These are phyloP conservation scores for Phytophthora uliginosa DNA, from an alignment of 352 stramenopile genomes.

Conservation along the genomic window DNA sequence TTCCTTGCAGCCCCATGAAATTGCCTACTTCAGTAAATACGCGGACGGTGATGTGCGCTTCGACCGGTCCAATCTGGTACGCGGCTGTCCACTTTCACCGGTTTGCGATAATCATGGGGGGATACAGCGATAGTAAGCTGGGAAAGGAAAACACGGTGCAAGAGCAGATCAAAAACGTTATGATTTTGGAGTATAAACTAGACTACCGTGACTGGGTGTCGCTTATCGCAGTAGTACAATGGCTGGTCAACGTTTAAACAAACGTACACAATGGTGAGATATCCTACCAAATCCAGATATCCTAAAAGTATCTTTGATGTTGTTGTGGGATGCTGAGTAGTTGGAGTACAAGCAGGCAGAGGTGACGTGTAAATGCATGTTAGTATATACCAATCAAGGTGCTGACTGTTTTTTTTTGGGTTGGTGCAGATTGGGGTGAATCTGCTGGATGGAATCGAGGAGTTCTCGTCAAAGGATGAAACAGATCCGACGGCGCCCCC, in stretches of 20 bases:
- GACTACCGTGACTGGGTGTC: no score
- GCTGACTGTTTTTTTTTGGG: not conserved
- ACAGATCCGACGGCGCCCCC: conserved; percentile 48
- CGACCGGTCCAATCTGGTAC: conserved; percentile 74
- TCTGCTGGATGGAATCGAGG: conserved; percentile 69
- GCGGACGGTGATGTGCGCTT: conserved; percentile 54
- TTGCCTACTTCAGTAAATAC: conserved; percentile 77
- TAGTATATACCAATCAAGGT: not conserved
- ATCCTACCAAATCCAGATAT: not conserved
- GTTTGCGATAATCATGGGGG: no score
- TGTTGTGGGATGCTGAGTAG: conserved; percentile 18
- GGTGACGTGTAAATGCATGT: conserved; percentile 5
- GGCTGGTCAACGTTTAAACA: no score
- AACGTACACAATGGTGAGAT: no score
- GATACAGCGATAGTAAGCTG: no score
- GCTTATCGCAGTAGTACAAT: no score
- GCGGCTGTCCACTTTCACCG: no score
- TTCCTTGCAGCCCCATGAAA: conserved; percentile 56
- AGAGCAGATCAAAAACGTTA: no score
- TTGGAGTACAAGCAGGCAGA: conserved; percentile 44
- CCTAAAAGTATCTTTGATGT: not conserved
- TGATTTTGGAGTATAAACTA: no score
- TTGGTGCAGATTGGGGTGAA: conserved; percentile 56
- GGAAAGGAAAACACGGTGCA: no score
- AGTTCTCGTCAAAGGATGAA: conserved; percentile 64